Evolutionary conservation across 108 stramenopile genomes (phyloP), one percentile per base, ranked within the genome.

Genomic region (Nitzschia sp.): DNA sequence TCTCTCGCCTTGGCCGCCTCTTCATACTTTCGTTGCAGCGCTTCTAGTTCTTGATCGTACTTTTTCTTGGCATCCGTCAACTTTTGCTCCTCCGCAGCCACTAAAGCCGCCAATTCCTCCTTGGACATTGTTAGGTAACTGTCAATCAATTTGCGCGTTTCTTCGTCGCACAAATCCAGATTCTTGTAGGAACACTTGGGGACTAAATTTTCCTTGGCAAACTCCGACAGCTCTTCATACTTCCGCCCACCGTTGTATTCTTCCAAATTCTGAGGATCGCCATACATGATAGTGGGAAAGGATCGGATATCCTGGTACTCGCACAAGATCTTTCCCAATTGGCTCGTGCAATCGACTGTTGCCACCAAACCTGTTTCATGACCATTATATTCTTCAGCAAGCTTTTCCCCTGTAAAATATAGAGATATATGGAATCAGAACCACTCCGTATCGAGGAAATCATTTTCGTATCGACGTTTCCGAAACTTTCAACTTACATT

Each of bases 271-370:
- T 61, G 45, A 1, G 89, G 82, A 47, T 89, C 81, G n/a, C 91
- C 91, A 59, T 75, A 90, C 62, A 91, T 88, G 34, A 96, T 59
- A 2, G 95, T 93, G 32, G 95, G 95, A 74, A 85, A 96, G 2
- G 90, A 89, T 13, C 71, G 60, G 24, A 97, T 73, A 23, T 94
- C 94, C 55, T 92, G 77, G 2, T 62, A 73, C 21, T 86, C 69
- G 64, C 90, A 94, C 23, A 97, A 85, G 0, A 72, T 61, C 9
- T 92, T 94, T 54, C 79, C 86, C 3, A 28, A 17, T 1, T 27
- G n/a, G 0, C 23, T 36, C 8, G 82, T 86, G 57, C 85, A 83
- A 84, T 95, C 87, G 31, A 96, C 92, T 73, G 92, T 78, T 62
- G 83, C 76, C 71, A 95, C 68, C 77, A 90, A 56, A 65, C 76